Evolutionary conservation across 2,329 filamentous ascomycete species (phyloP).

Genomic region (Myotisia sp.): DNA sequence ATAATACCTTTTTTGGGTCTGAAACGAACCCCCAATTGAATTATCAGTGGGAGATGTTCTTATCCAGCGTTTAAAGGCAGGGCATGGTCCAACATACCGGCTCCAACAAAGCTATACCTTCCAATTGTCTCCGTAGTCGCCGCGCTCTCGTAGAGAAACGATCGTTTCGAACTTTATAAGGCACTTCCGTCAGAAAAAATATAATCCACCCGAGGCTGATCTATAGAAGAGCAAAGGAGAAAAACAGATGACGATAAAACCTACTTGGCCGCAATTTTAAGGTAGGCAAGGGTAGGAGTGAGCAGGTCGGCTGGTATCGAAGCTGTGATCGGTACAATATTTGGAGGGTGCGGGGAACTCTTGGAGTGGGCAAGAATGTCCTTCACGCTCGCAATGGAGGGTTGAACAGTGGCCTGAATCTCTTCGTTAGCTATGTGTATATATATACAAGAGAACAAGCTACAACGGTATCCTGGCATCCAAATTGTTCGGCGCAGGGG

Average conservation of each 20-base stretch:
- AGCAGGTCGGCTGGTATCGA: constrained; percentile 84
- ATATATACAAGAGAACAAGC: no score
- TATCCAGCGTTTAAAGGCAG: not conserved
- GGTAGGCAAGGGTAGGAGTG: constrained; percentile 86
- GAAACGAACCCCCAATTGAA: constrained; percentile 3
- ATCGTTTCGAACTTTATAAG: constrained; percentile 50
- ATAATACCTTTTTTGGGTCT: constrained; percentile 62
- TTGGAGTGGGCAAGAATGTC: constrained; percentile 41
- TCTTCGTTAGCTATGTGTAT: not conserved
- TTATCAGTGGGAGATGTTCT: not conserved
- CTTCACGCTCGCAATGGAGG: constrained; percentile 46
- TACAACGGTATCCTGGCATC: no score
- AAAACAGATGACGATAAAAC: constrained; percentile 19
- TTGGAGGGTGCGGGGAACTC: constrained; percentile 46
- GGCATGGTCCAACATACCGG: constrained; percentile 35
- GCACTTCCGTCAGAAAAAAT: not conserved
- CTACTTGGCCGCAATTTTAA: constrained; percentile 70
- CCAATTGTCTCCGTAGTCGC: constrained; percentile 83
- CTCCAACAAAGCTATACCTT: constrained; percentile 88
- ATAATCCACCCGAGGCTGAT: not conserved
- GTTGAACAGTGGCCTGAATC: constrained; percentile 39
- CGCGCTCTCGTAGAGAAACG: constrained; percentile 91
- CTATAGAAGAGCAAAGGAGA: not conserved
- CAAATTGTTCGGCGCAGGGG: no score
- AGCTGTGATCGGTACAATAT: constrained; percentile 67